Base-by-base conservation (phyloP, 306 rosid genomes). In the Malus sieversii region DNA sequence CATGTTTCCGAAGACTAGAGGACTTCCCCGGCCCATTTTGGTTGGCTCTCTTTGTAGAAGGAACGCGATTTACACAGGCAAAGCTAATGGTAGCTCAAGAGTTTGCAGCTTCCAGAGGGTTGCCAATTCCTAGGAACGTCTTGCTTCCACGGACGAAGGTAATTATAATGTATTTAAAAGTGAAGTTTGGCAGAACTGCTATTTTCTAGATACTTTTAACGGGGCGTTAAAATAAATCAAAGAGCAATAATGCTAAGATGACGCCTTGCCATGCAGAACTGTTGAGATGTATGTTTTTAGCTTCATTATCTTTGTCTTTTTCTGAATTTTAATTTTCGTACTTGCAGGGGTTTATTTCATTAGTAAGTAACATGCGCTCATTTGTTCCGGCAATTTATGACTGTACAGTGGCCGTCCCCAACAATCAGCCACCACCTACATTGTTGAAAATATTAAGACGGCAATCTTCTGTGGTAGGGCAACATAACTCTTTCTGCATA, bases 111-210 rank as follows among this genome's bases (percentile, higher is more conserved):
- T 88, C 97, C 52, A 88, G 70, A 84, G 97, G 98, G 66, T 38
- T 94, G 66, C 91, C 96, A 57, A 59, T 86, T 73, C 97, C 97
- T 38, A 87, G 61, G 82, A 91, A 94, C 63, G 97, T 94, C 72
- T 79, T 94, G 83, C 86, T 94, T 77, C 98, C 98, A 38, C 94
- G 95, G 48, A 94, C 97, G 1, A 94, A 94, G 97, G 98, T 91
- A 52, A 80, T 0, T 13, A 13, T 22, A 20, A 4, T 19, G 10
- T 48, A 1, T 70, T 70, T 46, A 46, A 1, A 46, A 46, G 52
- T 13, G 52, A 46, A 46, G 52, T 46, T 15, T 13, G 18, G 14
- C 52, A 4, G 52, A 13, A 46, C 15, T 15, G 16, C 14, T 46
- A 46, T 1, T 46, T 46, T 15, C 52, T 5, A 46, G 6, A 15